Evolutionary conservation across 768 basidiomycete species (phyloP), one percentile per base, ranked within the genome.

Genomic region (Termitomyces sp.): DNA sequence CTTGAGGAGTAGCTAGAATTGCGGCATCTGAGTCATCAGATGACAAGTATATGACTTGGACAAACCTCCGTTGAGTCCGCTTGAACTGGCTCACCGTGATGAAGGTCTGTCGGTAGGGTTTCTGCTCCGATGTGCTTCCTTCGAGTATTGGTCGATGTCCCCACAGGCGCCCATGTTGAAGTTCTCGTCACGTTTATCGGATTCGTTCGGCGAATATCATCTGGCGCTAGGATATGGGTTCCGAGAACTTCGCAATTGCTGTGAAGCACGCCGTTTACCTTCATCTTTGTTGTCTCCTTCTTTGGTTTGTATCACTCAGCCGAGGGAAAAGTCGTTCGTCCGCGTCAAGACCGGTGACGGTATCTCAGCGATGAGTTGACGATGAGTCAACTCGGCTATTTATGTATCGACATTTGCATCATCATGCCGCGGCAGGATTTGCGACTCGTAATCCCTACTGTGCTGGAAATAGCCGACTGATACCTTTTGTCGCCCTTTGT

Each of bases 161-260:
- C 36, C 3, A 4, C 18, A 54, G 16, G 52, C 37, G 52, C 18
- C 26, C 7, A 28, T 50, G 15, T 28, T 13, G 24, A 37, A 51
- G 31, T 34, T 31, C 58, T 55, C 24, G 7, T 29, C 54, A 51
- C 33, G 18, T 53, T 46, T 22, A 22, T 18, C 12, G 39, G 53
- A 37, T 44, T 24, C 45, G 31, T 8, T 45, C 50, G 59, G 55
- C 28, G 51, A 37, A 53, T 28, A 5, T 51, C 51, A 42, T 47
- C 6, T 42, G 39, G 28, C 45, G 15, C 50, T 60, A 41, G 55
- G 59, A 26, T 20, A 16, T n/a, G 34, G 22, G 9, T 47, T n/a
- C 56, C 54, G 56, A 51, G 56, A 55, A 57, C 45, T 29, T 55
- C 60, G 60, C 52, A 54, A 31, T 48, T n/a, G 49, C 52, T 33